phyloP scores from a whole-genome alignment of 1,284 basidiomycete species.

The Rhizoctonia solani region DNA sequence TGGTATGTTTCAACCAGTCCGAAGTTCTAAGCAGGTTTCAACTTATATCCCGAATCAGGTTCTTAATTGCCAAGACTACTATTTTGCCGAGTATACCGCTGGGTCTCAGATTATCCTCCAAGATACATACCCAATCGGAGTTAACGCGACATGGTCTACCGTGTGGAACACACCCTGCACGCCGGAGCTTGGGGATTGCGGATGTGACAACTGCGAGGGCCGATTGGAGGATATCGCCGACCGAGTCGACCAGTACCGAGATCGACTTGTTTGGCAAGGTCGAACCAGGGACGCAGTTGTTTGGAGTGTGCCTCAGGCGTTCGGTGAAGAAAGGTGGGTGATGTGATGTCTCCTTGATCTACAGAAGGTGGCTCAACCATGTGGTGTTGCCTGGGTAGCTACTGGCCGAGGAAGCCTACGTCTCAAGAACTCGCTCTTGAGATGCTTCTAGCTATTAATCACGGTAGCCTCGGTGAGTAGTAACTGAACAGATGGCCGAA shows the following conservation, averaged over 20 bases:
- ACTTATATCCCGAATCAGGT: conserved; percentile 45
- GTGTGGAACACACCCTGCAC: conserved; percentile 60
- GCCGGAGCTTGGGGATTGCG: conserved; percentile 63
- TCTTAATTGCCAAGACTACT: conserved; percentile 72
- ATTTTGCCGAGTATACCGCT: conserved; percentile 59
- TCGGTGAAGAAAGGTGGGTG: conserved; percentile 64
- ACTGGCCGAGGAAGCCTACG: conserved; percentile 68
- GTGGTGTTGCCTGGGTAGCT: conserved; percentile 48
- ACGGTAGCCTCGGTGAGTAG: conserved; percentile 60
- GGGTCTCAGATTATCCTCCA: conserved; percentile 67
- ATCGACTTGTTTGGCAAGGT: conserved; percentile 61
- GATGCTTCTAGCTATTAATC: conserved; percentile 67
- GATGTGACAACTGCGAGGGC: conserved; percentile 60
- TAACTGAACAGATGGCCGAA: background rate
- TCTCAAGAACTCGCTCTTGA: conserved; percentile 69
- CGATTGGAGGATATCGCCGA: conserved; percentile 63
- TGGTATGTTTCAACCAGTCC: conserved; percentile 43
- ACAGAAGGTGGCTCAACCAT: background rate
- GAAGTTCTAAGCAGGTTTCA: background rate
- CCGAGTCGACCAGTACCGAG: conserved; percentile 64
- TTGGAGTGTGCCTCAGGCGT: conserved; percentile 78
- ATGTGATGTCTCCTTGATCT: background rate
- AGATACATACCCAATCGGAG: conserved; percentile 63
- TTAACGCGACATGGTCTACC: conserved; percentile 67
- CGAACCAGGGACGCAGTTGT: conserved; percentile 66